Evolutionary conservation across 1,284 basidiomycete genomes (phyloP).

Genomic region (Cutaneotrichosporon sp.): DNA sequence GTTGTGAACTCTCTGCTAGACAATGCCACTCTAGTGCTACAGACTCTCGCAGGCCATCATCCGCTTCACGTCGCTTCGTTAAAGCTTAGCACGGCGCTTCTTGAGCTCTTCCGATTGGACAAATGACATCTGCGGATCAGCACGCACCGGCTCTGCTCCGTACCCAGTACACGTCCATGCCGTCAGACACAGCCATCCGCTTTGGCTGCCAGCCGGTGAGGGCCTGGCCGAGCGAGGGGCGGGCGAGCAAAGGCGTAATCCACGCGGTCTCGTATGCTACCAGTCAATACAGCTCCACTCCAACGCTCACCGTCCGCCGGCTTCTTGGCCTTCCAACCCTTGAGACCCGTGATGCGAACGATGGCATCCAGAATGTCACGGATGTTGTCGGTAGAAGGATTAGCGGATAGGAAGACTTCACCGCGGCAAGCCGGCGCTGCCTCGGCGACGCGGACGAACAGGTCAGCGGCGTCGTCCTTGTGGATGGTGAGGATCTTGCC

Average conservation of each 20-base stretch:
- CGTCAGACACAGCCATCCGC: slow-evolving; percentile 56
- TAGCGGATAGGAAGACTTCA: slow-evolving; percentile 57
- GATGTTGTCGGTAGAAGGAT: slow-evolving; percentile 56
- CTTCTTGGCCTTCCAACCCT: slow-evolving; percentile 27
- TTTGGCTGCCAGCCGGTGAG: slow-evolving; percentile 58
- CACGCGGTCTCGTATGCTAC: slow-evolving; percentile 48
- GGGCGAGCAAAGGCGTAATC: slow-evolving; percentile 26
- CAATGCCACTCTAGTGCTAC: no score
- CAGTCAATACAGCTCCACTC: not conserved
- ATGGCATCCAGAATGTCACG: slow-evolving; percentile 56
- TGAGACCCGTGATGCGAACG: slow-evolving; percentile 53
- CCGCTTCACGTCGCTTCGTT: not conserved
- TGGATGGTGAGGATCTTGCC: slow-evolving; percentile 55
- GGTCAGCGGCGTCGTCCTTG: slow-evolving; percentile 59
- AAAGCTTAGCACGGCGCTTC: not conserved
- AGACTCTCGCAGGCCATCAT: no score
- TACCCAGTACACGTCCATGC: slow-evolving; percentile 56
- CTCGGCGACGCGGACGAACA: slow-evolving; percentile 57
- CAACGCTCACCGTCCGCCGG: slow-evolving; percentile 16
- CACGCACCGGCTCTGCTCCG: not conserved
- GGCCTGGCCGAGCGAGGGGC: slow-evolving; percentile 56
- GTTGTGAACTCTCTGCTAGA: no score
- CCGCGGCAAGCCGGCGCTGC: slow-evolving; percentile 53
- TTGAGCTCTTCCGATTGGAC: not conserved
- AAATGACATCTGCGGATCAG: not conserved